Evolutionary conservation across 1,139 yeast species (phyloP).

Genomic region (Geotrichum klebahnii): DNA sequence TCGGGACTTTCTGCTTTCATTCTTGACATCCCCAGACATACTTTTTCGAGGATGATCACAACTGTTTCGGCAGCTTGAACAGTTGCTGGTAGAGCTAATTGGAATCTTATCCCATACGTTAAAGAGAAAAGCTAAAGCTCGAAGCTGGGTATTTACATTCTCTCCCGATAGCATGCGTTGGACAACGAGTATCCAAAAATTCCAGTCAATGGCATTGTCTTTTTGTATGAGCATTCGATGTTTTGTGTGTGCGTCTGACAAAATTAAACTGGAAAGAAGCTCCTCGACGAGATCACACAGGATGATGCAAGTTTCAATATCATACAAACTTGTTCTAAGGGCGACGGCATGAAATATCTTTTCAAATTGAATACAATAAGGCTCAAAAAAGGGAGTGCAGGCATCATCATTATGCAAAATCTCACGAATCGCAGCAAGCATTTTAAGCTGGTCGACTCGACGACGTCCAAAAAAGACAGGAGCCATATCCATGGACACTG

Average conservation of each 20-base stretch:
- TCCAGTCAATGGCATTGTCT: constrained; percentile 53
- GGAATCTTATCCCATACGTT: constrained; percentile 78
- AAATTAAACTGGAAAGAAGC: constrained; percentile 36
- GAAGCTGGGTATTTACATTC: constrained; percentile 58
- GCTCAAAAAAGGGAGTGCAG: constrained; percentile 34
- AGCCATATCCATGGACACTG: constrained; percentile 9
- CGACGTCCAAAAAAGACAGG: constrained; percentile 29
- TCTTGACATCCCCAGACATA: too few species aligned
- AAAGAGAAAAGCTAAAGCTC: constrained; percentile 62
- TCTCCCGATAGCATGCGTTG: constrained; percentile 58
- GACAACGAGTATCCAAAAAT: constrained; percentile 65
- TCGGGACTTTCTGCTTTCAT: neutral
- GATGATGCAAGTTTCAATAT: constrained; percentile 46
- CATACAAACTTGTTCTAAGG: constrained; percentile 37
- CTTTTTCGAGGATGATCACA: neutral
- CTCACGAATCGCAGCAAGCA: constrained; percentile 38
- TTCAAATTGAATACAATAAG: constrained; percentile 39
- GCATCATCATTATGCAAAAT: constrained; percentile 37
- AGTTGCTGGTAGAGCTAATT: constrained; percentile 26
- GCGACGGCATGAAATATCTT: constrained; percentile 40
- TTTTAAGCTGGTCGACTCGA: constrained; percentile 38
- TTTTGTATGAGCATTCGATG: constrained; percentile 31
- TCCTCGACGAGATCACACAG: constrained; percentile 49
- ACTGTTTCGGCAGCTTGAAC: constrained; percentile 1
- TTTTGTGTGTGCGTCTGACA: constrained; percentile 28